Evolutionary conservation across 805 yeast species (phyloP).

Genomic region (Schwanniomyces yamadae): DNA sequence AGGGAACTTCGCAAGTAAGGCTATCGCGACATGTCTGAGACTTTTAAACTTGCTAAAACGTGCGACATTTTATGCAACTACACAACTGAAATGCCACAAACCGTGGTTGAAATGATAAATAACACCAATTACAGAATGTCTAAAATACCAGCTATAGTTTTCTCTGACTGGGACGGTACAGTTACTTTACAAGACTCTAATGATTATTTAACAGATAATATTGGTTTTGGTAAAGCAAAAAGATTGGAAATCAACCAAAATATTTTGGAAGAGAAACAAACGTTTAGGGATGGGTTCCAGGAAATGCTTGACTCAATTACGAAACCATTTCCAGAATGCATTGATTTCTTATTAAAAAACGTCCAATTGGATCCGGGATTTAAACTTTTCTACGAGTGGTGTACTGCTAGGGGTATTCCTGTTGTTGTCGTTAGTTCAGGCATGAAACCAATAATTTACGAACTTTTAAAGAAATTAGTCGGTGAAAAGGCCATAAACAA

Average conservation of each 20-base stretch:
- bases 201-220: constrained; percentile 82
- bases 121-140: no score
- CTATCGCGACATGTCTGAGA: no score
- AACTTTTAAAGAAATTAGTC: constrained; percentile 68
- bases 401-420: constrained; percentile 68
- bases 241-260: constrained; percentile 68
- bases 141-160: constrained; percentile 67
- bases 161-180: constrained; percentile 98
- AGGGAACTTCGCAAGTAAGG: no score
- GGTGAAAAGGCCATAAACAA: constrained; percentile 72
- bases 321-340: constrained; percentile 78
- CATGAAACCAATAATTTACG: constrained; percentile 87
- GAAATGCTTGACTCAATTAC: constrained; percentile 79
- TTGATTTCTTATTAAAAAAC: constrained; percentile 61
- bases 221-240: constrained; percentile 77
- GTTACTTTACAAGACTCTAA: constrained; percentile 94
- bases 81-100: no score
- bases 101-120: no score
- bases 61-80: no score
- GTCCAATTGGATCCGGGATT: constrained; percentile 90
- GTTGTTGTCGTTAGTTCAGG: constrained; percentile 89
- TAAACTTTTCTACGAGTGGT: constrained; percentile 76
- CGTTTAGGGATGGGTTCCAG: constrained; percentile 80
- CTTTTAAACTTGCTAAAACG: no score
- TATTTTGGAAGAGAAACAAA: constrained; percentile 63